Conservation (phyloP, 2,329 filamentous ascomycete species). For the Botrytis galanthina region DNA sequence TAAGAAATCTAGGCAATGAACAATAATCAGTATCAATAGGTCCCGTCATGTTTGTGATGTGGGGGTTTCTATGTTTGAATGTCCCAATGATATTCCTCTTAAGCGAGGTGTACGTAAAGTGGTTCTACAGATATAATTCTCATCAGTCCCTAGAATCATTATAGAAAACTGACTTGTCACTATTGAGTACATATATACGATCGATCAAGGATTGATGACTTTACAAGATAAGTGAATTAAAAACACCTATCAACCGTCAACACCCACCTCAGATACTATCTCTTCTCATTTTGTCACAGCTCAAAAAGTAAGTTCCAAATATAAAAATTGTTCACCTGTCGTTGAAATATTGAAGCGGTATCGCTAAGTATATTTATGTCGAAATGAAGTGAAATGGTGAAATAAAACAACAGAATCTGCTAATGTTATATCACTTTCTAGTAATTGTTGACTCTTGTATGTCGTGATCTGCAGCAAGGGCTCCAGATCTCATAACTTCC, state of each 20-base stretch:
- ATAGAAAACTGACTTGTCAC: background rate
- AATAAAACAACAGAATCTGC: background rate
- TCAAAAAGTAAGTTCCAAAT: background rate
- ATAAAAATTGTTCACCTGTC: too few relatives aligned
- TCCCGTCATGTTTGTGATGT: background rate
- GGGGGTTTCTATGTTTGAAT: background rate
- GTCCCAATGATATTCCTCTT: too few relatives aligned
- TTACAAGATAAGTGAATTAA: background rate
- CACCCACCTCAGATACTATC: background rate
- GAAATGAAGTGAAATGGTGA: background rate
- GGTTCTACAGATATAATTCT: background rate
- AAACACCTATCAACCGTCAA: background rate
- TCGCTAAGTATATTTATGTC: too few relatives aligned
- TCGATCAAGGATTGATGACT: background rate
- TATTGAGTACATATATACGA: background rate
- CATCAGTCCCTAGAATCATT: background rate
- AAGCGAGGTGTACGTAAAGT: background rate
- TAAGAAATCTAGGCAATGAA: background rate
- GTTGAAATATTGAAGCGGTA: too few relatives aligned
- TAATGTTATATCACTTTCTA: background rate
- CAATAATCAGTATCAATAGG: background rate
- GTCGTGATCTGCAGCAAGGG: background rate
- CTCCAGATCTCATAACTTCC: conserved; percentile 9
- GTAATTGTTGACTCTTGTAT: background rate
- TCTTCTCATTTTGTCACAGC: background rate